phyloP scores from a whole-genome alignment of 257 asterid species.

The Asclepias syriaca region DNA sequence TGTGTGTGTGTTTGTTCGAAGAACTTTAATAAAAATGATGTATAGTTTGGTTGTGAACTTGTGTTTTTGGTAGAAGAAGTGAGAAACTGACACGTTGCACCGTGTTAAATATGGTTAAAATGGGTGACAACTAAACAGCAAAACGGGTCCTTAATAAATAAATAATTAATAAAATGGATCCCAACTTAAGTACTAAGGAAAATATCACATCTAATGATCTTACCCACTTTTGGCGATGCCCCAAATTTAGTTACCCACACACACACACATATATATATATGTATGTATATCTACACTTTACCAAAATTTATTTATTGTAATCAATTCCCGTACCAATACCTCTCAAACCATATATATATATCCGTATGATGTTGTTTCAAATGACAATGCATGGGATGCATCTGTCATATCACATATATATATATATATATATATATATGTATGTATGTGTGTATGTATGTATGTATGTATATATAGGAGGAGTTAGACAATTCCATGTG shows the following conservation, averaged over 20 bases:
- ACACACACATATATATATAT: no score
- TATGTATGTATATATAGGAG: no score
- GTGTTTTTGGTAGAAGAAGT: not conserved
- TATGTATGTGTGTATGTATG: no score
- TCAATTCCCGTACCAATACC: no score
- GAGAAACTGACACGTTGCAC: not conserved
- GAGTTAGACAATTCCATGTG: conserved; percentile 21
- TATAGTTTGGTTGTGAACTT: not conserved
- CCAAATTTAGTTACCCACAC: not conserved
- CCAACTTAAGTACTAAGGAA: not conserved
- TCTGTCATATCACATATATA: not conserved
- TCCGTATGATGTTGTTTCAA: no score
- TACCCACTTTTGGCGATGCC: not conserved
- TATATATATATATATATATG: no score
- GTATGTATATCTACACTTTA: no score
- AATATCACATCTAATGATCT: not conserved
- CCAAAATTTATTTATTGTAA: no score
- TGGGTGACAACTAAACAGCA: conserved; percentile 4
- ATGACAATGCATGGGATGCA: not conserved
- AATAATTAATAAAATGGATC: no score
- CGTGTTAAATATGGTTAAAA: not conserved
- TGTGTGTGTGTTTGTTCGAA: no score
- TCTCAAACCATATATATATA: no score
- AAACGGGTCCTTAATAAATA: not conserved
- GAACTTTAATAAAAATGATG: not conserved